Evolutionary conservation across 345 rosid species (phyloP).

Genomic region (Psidium friedrichsthalianum): DNA sequence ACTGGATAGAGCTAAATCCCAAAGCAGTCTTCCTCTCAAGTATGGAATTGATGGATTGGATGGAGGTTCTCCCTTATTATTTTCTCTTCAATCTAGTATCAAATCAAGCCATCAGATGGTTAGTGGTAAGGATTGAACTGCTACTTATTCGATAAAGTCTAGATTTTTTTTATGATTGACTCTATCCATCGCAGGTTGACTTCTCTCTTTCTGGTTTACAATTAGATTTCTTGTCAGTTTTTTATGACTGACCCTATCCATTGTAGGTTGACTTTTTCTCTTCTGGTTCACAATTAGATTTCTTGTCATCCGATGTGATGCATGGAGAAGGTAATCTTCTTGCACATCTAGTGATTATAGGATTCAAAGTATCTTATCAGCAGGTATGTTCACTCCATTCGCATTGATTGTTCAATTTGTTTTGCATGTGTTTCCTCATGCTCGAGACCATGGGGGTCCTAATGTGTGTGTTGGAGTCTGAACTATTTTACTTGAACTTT

Average conservation of each 20-base stretch:
- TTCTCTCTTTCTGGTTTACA: constrained; percentile 16
- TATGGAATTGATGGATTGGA: constrained; percentile 90
- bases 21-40: constrained; percentile 58
- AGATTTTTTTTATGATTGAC: constrained; percentile 1
- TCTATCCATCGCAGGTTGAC: constrained; percentile 19
- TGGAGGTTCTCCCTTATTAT: constrained; percentile 86
- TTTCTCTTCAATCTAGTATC: constrained; percentile 35
- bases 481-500: background rate
- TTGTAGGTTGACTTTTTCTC: constrained; percentile 19
- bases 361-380: constrained; percentile 69
- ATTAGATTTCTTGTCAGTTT: constrained; percentile 55
- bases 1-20: constrained; percentile 76
- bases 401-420: background rate
- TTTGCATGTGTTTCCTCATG: background rate
- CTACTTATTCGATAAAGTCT: background rate
- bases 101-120: constrained; percentile 81
- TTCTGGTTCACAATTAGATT: constrained; percentile 37
- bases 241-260: constrained; percentile 6
- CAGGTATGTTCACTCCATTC: constrained; percentile 43
- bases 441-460: background rate
- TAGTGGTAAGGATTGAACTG: constrained; percentile 34
- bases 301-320: constrained; percentile 80
- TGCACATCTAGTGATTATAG: constrained; percentile 69
- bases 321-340: constrained; percentile 93
- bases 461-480: background rate